Conservation (phyloP, 2,329 filamentous ascomycete species). For the Zasmidium citrigriseum region DNA sequence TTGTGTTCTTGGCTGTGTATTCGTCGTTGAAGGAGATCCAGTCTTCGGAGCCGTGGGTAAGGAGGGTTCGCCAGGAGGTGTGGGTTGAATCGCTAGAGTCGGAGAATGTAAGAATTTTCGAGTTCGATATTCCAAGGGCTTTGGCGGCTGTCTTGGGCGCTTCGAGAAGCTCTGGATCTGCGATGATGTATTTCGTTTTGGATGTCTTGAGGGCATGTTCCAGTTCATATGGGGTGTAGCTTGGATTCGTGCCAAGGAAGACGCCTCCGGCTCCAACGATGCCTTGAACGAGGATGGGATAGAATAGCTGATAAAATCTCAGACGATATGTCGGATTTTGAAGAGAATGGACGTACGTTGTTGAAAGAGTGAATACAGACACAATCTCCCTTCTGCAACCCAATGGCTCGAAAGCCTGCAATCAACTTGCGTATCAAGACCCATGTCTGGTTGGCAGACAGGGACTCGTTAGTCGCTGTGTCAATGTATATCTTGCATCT, state of each 20-base stretch:
- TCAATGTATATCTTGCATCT: constrained; percentile 1
- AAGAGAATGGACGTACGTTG: constrained; percentile 32
- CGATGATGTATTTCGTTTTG: constrained; percentile 31
- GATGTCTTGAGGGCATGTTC: constrained; percentile 30
- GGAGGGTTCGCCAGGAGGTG: constrained; percentile 35
- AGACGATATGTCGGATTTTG: too few relatives aligned
- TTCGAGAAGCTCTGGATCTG: constrained; percentile 31
- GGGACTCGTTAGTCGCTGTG: constrained; percentile 1
- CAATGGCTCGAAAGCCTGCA: constrained; percentile 51
- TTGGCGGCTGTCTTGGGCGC: not conserved
- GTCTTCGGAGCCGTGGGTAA: constrained; percentile 45
- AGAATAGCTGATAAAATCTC: too few relatives aligned
- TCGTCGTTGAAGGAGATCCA: constrained; percentile 50
- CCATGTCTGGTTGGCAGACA: constrained; percentile 35
- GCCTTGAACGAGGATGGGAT: constrained; percentile 25
- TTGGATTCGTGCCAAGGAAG: constrained; percentile 37
- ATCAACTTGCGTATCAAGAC: constrained; percentile 48
- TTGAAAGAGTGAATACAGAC: constrained; percentile 60
- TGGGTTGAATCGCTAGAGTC: not conserved
- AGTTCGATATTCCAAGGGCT: constrained; percentile 2
- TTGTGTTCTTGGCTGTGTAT: constrained; percentile 45
- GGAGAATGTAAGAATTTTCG: constrained; percentile 38
- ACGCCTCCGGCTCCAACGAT: constrained; percentile 32
- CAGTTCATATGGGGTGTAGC: constrained; percentile 36
- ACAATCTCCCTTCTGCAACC: constrained; percentile 51